phyloP scores from a whole-genome alignment of 1,284 basidiomycete species.

The Ganoderma boninense region DNA sequence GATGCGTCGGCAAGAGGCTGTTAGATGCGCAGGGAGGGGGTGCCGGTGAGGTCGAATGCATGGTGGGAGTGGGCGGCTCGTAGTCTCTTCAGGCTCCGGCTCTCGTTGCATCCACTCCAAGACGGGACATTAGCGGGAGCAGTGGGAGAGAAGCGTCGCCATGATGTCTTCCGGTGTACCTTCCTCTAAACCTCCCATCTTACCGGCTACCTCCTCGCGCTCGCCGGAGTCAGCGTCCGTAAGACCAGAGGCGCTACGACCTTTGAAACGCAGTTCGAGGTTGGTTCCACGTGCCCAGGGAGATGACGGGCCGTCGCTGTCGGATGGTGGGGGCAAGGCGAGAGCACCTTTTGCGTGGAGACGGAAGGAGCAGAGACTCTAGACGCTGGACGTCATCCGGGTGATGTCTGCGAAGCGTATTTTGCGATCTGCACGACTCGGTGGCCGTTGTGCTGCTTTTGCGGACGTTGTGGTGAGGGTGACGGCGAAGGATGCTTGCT shows the following conservation, averaged over 20 bases:
- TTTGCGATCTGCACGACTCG: constrained; percentile 50
- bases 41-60: constrained; percentile 81
- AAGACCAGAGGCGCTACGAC: neutral
- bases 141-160: constrained; percentile 84
- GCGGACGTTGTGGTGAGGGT: constrained; percentile 41
- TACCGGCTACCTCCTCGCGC: neutral
- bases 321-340: constrained; percentile 58
- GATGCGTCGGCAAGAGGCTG: constrained; percentile 75
- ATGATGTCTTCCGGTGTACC: constrained; percentile 86
- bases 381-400: constrained; percentile 69
- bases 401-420: constrained; percentile 65
- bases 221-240: neutral
- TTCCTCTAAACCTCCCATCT: constrained; percentile 58
- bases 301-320: constrained; percentile 52
- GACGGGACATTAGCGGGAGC: constrained; percentile 72
- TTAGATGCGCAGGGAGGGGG: constrained; percentile 63
- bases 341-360: constrained; percentile 63
- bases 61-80: constrained; percentile 37
- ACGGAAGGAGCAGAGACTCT: too few relatives aligned
- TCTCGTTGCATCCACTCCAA: constrained; percentile 78
- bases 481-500: constrained; percentile 33
- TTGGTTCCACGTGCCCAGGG: constrained; percentile 56
- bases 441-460: constrained; percentile 49
- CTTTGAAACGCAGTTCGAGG: neutral
- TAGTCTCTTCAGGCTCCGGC: constrained; percentile 33